Base-by-base conservation (phyloP, 257 asterid genomes). In the Ilex asprella region DNA sequence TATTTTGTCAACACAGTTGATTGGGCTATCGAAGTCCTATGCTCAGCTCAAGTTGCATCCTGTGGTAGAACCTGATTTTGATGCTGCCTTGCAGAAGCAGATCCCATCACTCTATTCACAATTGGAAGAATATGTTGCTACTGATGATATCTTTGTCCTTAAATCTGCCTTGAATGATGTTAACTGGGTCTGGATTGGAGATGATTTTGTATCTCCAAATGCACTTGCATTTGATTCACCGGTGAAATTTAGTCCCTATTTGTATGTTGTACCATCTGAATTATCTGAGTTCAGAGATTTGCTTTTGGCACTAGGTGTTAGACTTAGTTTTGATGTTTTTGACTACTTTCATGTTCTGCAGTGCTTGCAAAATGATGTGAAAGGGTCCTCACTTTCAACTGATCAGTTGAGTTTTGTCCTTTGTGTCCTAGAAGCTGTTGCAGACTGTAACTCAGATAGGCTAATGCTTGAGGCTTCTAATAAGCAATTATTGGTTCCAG, bases 201-300 rank as follows among this genome's bases (percentile, higher is more conserved):
- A 91, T 80, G 98, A 86, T 31, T 91, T 91, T 76, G 92, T 91
- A 73, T 73, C 81, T 39, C 80, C 96, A 12, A 72, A 79, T 67
- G 89, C 84, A 65, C 96, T 91, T 68, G 96, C 98, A 64, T 91
- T 88, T 73, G 94, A 91, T 79, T 86, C 98, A 55, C 98, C 98
- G 56, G 93, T 88, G 75, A 88, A 88, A 76, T 91, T 78, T 78
- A 84, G 88, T 71, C 98, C 98, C 39, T 91, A 91, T 84, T 78
- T 88, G 78, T 88, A 84, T 73, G 96, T 86, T 76, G 98, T 91
- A 61, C 96, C 98, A 41, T 84, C 96, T 54, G 98, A 91, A 79
- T 77, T 91, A 66, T 81, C 92, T 32, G 68, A 75, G 61, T 86
- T 81, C 73, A 85, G 88, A 71, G 96, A 88, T 75, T 78, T 91